Percentiles rank a stretch among this genome's conserved stretches.
phyloP scores from a whole-genome alignment of 176 grass and related monocot genomes.

The Aegilops speltoides region DNA sequence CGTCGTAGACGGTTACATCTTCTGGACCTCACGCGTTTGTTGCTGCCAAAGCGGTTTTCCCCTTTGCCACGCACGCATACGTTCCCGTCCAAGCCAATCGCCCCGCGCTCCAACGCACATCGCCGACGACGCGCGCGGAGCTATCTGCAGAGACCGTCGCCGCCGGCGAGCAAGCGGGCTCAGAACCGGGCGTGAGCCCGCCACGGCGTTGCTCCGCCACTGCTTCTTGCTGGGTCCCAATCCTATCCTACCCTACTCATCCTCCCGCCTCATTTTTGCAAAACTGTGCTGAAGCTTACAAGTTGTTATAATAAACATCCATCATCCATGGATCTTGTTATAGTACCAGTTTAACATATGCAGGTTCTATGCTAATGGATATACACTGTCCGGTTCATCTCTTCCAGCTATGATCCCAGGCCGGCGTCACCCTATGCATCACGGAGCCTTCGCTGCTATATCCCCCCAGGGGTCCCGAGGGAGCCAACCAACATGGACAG shows the following conservation, averaged over 20 bases:
- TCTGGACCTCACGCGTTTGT: background rate
- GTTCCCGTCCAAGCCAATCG: background rate
- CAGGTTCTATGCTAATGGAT: constrained; percentile 33
- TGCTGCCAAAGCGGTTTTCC: background rate
- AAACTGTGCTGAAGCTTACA: background rate
- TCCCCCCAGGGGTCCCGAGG: constrained; percentile 15
- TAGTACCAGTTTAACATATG: background rate
- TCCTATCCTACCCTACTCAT: background rate
- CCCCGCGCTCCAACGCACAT: background rate
- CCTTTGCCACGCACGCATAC: background rate
- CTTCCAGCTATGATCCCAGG: background rate
- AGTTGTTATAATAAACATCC: background rate
- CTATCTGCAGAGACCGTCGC: constrained; percentile 36
- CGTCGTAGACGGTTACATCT: background rate
- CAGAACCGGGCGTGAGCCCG: background rate
- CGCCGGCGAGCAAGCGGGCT: constrained; percentile 21
- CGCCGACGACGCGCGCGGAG: background rate
- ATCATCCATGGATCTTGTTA: constrained; percentile 1
- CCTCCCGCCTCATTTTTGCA: background rate
- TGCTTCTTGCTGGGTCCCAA: background rate
- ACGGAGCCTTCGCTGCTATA: constrained; percentile 23
- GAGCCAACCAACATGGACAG: background rate
- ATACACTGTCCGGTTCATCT: constrained; percentile 34
- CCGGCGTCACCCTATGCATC: background rate
- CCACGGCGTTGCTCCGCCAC: background rate